Percentiles rank a stretch among this genome's conserved stretches.
These are phyloP conservation scores for Ganoderma multipileum DNA, from an alignment of 1,284 basidiomycete genomes.

Conservation along the genomic window DNA sequence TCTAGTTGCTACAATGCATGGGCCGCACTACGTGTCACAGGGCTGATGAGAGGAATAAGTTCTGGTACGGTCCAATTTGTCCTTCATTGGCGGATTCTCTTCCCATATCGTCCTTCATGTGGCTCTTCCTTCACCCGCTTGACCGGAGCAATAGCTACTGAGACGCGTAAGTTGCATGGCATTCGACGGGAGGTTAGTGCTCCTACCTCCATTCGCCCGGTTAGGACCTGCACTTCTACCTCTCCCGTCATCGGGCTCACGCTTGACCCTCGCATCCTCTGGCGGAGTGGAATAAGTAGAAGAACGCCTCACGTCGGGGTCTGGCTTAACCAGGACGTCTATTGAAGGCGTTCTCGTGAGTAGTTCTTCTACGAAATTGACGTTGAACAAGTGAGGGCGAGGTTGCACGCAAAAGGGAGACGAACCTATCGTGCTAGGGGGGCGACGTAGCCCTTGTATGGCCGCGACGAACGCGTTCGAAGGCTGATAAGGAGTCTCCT, in stretches of 20 bases:
- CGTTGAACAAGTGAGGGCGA: no score
- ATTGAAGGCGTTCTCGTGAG: background rate
- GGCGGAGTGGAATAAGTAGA: background rate
- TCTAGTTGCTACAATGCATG: background rate
- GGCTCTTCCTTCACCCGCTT: slow-evolving; percentile 6
- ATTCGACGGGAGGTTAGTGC: background rate
- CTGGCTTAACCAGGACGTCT: background rate
- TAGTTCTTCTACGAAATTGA: background rate
- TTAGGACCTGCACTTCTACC: background rate
- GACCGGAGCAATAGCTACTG: background rate
- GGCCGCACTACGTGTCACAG: background rate
- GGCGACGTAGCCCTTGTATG: background rate
- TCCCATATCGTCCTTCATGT: background rate
- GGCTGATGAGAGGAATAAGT: background rate
- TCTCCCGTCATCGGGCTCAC: background rate
- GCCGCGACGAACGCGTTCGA: slow-evolving; percentile 3
- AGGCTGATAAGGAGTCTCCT: background rate
- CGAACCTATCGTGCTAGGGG: background rate
- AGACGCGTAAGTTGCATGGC: background rate
- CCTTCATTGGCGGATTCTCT: background rate
- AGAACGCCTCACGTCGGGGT: background rate
- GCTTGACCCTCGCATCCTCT: background rate
- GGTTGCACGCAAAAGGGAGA: background rate
- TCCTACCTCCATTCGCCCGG: background rate
- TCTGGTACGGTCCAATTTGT: background rate